These are phyloP conservation scores for Acacia concinna DNA, from an alignment of 331 rosid species.

Conservation along the genomic window DNA sequence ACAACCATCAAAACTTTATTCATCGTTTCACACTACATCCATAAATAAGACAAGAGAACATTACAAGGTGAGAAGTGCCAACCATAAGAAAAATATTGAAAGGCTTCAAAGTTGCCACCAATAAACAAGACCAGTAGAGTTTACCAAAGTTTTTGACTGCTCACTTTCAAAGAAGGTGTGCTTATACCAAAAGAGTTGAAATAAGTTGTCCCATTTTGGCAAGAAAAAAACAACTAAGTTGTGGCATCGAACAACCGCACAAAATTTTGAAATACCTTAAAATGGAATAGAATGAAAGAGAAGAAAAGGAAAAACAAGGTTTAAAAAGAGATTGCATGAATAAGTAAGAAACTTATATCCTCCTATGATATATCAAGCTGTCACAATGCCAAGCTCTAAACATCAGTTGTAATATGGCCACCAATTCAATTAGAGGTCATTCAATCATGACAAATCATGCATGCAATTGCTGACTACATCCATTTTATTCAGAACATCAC, in stretches of 20 bases:
- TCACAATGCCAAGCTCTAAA: background rate
- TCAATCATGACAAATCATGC: constrained; percentile 10
- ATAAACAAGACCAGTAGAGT: background rate
- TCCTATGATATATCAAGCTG: background rate
- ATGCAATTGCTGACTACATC: constrained; percentile 9
- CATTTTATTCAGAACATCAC: background rate
- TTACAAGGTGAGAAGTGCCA: background rate
- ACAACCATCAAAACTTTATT: background rate
- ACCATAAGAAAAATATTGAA: background rate
- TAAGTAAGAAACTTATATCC: background rate
- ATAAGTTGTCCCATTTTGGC: background rate
- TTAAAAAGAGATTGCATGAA: background rate
- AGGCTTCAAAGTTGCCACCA: background rate
- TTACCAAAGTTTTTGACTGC: background rate
- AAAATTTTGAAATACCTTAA: background rate
- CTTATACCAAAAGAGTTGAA: background rate
- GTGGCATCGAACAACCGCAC: background rate
- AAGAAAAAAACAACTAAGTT: background rate
- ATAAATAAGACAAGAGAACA: background rate
- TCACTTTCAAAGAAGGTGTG: background rate
- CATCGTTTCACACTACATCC: constrained; percentile 3
- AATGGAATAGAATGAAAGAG: background rate
- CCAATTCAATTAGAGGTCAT: background rate
- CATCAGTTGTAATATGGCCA: background rate
- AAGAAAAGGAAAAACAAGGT: background rate